Base-by-base conservation (phyloP, 331 rosid species). In the Pyrus hybrid region DNA sequence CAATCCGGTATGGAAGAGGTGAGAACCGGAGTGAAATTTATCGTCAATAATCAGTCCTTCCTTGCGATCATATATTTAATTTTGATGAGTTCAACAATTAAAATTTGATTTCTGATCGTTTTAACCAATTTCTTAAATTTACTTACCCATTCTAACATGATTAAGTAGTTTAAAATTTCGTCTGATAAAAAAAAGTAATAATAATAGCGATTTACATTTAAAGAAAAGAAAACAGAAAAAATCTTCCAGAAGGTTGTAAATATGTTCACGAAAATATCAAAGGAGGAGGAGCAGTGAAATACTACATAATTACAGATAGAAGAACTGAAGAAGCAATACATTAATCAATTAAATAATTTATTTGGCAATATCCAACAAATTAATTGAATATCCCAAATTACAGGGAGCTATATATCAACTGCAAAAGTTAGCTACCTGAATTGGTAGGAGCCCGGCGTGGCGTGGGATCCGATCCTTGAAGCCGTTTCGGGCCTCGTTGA, bases 301-400 rank as follows among this genome's bases (percentile, higher is more conserved):
- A 51, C 57, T 49, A 3, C 57, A 57, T 57, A 57, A 57, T 57
- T 57, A 57, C 26, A 57, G 63, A 18, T 51, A 51, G 21, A 1
- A 51, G 2, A 51, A 57, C 63, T 5, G 13, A 10, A 57, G 63
- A 57, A 57, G 26, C 7, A 57, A 21, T 1, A 57, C 63, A 1
- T 21, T 57, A 21, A 4, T 22, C 26, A 57, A 57, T 57, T 8
- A 10, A 57, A 57, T n/a, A 12, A 21, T 21, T 57, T 57, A 57
- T 57, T 21, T n/a, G 63, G 26, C 35, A 62, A 62, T 18, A 13
- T 62, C 62, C 70, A 74, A 74, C 11, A 74, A 74, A 74, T 74
- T 28, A 63, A 63, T 63, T 45, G 70, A 74, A 45, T 45, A n/a
- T 74, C 68, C 32, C 13, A 43, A 63, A 63, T 74, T 33, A 32